A percentile compares a stretch with the other conserved stretches of the same genome.
Evolutionary conservation across 805 yeast genomes (phyloP).

Genomic region (Saccharomycopsis oosterbeekiorum): DNA sequence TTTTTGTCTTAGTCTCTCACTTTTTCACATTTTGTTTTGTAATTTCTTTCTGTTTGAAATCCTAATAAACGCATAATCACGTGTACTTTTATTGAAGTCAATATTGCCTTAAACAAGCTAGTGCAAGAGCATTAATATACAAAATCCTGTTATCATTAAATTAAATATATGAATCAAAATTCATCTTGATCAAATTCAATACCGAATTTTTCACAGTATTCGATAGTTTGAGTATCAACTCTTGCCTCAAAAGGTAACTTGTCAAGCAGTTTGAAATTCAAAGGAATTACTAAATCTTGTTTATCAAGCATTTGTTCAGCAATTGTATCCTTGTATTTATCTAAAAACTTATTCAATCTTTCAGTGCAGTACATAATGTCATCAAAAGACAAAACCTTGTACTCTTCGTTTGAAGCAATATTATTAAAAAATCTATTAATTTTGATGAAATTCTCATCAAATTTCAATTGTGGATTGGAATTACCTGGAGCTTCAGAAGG

Average conservation of each 20-base stretch:
- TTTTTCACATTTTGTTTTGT: background rate
- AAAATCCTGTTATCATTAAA: too few relatives aligned
- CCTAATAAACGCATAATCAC: background rate
- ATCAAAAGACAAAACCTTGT: background rate
- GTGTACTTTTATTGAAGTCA: background rate
- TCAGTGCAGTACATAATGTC: constrained; percentile 16
- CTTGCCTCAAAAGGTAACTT: constrained; percentile 24
- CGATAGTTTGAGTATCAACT: constrained; percentile 30
- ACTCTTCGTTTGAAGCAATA: background rate
- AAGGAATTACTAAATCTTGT: constrained; percentile 21
- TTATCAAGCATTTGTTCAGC: constrained; percentile 20
- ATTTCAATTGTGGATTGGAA: background rate
- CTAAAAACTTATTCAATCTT: constrained; percentile 14
- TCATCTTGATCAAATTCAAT: constrained; percentile 4
- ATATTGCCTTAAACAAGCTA: too few relatives aligned
- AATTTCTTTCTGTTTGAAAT: background rate
- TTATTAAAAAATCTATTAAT: constrained; percentile 5
- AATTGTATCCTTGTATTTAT: background rate
- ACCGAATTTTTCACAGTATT: constrained; percentile 24
- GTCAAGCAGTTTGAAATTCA: constrained; percentile 17
- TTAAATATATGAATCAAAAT: background rate
- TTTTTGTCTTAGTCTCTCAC: background rate
- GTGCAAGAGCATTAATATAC: background rate
- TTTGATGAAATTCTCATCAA: constrained; percentile 9
- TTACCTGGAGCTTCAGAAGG: background rate